Evolutionary conservation across 1,139 yeast genomes (phyloP).

Genomic region (Debaryomyces singareniensis): DNA sequence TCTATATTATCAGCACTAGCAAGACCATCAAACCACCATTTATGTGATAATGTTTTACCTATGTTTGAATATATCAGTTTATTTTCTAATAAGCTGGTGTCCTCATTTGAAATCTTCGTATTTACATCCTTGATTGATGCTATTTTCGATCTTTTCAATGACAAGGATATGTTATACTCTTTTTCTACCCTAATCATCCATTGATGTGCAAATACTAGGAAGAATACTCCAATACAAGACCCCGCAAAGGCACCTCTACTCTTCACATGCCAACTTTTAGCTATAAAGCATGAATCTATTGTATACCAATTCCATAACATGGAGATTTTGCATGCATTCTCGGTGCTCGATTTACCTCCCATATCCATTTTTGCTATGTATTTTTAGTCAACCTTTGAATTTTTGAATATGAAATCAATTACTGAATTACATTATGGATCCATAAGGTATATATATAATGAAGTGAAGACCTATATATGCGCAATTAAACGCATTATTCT

Average conservation of each 20-base stretch:
- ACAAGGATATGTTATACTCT: slow-evolving; percentile 38
- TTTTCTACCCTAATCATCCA: slow-evolving; percentile 51
- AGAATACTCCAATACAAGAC: slow-evolving; percentile 59
- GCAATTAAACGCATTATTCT: too few relatives aligned
- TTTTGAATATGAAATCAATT: too few relatives aligned
- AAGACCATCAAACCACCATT: slow-evolving; percentile 24
- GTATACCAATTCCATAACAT: slow-evolving; percentile 45
- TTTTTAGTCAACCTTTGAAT: too few relatives aligned
- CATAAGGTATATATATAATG: too few relatives aligned
- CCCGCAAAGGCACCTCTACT: slow-evolving; percentile 62
- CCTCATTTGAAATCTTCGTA: too few relatives aligned
- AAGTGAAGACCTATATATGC: too few relatives aligned
- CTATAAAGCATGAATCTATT: slow-evolving; percentile 55
- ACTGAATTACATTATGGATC: too few relatives aligned
- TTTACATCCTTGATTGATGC: too few relatives aligned
- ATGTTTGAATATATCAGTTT: neutral
- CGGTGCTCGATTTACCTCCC: slow-evolving; percentile 5
- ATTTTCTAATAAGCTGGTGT: neutral
- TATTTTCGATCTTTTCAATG: neutral
- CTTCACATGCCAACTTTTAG: slow-evolving; percentile 60
- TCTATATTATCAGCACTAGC: slow-evolving; percentile 21
- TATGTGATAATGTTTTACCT: slow-evolving; percentile 29
- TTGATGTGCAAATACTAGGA: slow-evolving; percentile 50
- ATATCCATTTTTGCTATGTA: too few relatives aligned
- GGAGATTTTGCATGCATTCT: slow-evolving; percentile 26